Base-by-base conservation (phyloP, 495 filamentous ascomycete species). In the Talaromyces borbonicus region DNA sequence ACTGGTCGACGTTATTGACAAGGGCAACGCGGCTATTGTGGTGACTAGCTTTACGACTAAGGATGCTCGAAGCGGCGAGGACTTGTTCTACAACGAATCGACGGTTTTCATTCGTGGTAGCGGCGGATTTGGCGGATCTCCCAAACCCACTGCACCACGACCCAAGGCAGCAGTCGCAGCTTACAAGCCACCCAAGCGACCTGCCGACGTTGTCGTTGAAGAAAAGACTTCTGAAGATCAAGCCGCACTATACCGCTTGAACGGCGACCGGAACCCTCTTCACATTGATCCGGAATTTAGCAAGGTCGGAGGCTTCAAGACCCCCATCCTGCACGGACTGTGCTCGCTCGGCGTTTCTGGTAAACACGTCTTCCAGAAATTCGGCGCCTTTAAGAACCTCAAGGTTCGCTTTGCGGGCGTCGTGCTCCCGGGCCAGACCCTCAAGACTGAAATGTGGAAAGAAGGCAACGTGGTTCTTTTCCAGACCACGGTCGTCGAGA, bases 381-480 rank as follows among this genome's bases (percentile, higher is more conserved):
- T 79, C 62, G 92, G 92, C 16, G 64, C 74, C 46, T 93, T 83
- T 70, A 87, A 83, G 73, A 97, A 92, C 67, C 78, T 97, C 63
- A 98, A 98, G 77, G 92, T 96, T 5, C 69, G 92, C 49, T 98
- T 98, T 67, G 90, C 88, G 4, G 93, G 92, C 31, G 83, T 87
- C 9, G 92, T 98, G 2, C 54, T 90, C 19, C 93, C 92, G 1
- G 93, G 92, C 5, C 87, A 98, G 78, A 97, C 87, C 42, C 77
- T 98, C 27, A 77, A 80, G 56, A 97, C 90, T 24, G 92, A 97
- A 79, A 94, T 95, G 87, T 98, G 92, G 92, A 95, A 88, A 76
- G 88, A 90, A 59, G 84, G 80, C n/a, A 77, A 75, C 50, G 83
- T 77, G 57, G 81, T 98, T 20, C 65, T 95, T 38, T 98, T 98